These are phyloP conservation scores for Trichocladium uniseriatum DNA, from an alignment of 495 filamentous ascomycete genomes.

Conservation along the genomic window DNA sequence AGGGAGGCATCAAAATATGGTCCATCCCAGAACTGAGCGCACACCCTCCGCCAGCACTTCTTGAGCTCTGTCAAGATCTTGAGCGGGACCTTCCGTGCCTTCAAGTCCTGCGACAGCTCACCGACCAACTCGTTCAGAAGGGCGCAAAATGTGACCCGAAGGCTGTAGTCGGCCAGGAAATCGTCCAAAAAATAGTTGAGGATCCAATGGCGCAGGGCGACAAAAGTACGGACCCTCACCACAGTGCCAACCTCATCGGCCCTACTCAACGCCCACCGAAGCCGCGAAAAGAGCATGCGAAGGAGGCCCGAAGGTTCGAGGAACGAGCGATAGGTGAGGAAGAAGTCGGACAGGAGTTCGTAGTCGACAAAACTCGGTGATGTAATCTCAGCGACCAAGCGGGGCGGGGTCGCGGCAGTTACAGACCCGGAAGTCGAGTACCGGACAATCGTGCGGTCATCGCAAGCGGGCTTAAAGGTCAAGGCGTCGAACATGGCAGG, in stretches of 20 bases:
- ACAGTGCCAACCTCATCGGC: conserved; percentile 79
- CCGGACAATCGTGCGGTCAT: conserved; percentile 76
- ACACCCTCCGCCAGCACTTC: conserved; percentile 93
- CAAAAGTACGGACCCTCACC: conserved; percentile 90
- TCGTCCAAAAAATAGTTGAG: conserved; percentile 97
- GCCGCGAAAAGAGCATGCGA: conserved; percentile 69
- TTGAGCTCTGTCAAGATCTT: conserved; percentile 93
- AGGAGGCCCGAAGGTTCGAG: conserved; percentile 66
- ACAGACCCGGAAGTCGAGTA: conserved; percentile 69
- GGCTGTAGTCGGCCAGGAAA: conserved; percentile 71
- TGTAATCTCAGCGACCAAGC: conserved; percentile 95
- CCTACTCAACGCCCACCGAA: conserved; percentile 78
- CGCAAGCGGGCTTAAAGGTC: conserved; percentile 56
- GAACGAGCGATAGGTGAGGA: conserved; percentile 87
- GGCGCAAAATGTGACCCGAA: conserved; percentile 73
- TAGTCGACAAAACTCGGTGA: conserved; percentile 95
- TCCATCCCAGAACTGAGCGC: conserved; percentile 78
- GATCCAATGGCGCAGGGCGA: conserved; percentile 95
- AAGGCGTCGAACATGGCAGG: conserved; percentile 71
- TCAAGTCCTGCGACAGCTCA: conserved; percentile 35
- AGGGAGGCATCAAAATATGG: conserved; percentile 48
- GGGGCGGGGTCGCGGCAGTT: conserved; percentile 78
- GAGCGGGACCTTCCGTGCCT: conserved; percentile 60
- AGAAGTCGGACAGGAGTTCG: conserved; percentile 95
- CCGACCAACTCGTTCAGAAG: conserved; percentile 68